These are phyloP conservation scores for Fusarium guadeloupense DNA, from an alignment of 2,329 filamentous ascomycete genomes.

Conservation along the genomic window DNA sequence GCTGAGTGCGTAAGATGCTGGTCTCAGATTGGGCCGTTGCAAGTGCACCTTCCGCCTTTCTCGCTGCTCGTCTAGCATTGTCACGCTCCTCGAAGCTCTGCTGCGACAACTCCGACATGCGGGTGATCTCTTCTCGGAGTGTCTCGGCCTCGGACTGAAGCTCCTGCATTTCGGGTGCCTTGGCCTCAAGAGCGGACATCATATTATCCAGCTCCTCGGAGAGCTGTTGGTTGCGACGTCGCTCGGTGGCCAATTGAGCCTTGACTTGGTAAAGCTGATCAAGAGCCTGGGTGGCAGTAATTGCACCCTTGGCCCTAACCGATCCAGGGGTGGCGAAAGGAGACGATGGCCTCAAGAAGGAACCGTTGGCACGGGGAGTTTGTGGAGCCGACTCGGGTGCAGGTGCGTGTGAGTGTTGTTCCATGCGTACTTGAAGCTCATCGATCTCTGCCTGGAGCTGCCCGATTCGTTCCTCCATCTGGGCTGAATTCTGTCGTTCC, in stretches of 20 bases:
- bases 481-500: constrained; percentile 57
- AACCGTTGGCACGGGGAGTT: constrained; percentile 69
- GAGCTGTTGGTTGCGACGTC: constrained; percentile 77
- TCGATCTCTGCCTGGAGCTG: constrained; percentile 65
- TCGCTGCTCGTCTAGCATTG: constrained; percentile 76
- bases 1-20: constrained; percentile 82
- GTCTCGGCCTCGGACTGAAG: constrained; percentile 82
- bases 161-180: constrained; percentile 88
- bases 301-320: constrained; percentile 62
- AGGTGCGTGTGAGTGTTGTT: constrained; percentile 52
- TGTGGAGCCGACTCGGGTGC: constrained; percentile 62
- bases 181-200: constrained; percentile 83
- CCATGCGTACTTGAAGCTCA: constrained; percentile 59
- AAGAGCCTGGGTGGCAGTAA: constrained; percentile 70
- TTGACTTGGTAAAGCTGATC: constrained; percentile 75
- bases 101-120: constrained; percentile 86
- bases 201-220: constrained; percentile 84
- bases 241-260: constrained; percentile 76
- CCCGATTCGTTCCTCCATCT: constrained; percentile 59
- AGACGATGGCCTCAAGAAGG: constrained; percentile 62
- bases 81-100: constrained; percentile 85
- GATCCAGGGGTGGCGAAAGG: constrained; percentile 69
- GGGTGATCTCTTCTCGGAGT: constrained; percentile 80
- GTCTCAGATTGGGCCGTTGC: constrained; percentile 71
- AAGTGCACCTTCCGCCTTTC: constrained; percentile 80